Conservation (phyloP, 805 yeast genomes). For the Wickerhamiella dianesei region DNA sequence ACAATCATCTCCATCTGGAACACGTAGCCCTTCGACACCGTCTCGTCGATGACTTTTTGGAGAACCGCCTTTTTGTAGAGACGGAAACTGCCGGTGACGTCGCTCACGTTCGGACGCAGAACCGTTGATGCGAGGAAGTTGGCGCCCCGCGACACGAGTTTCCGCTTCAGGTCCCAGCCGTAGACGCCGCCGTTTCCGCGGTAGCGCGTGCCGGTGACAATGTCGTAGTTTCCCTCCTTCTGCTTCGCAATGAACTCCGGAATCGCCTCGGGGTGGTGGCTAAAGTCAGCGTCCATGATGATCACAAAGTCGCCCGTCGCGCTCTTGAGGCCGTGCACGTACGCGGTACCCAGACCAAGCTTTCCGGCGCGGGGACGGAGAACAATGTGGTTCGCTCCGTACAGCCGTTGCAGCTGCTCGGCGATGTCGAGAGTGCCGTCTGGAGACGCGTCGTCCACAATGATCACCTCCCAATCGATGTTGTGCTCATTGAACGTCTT, state of each 20-base stretch:
- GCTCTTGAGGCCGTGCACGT: conserved; percentile 59
- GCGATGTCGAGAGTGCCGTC: conserved; percentile 60
- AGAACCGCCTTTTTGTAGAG: conserved; percentile 58
- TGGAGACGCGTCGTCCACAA: conserved; percentile 70
- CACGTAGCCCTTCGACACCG: conserved; percentile 66
- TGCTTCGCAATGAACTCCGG: conserved; percentile 62
- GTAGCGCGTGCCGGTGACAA: conserved; percentile 47
- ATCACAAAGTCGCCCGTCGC: conserved; percentile 63
- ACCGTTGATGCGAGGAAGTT: conserved; percentile 61
- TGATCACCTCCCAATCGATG: conserved; percentile 60
- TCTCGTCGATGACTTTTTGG: conserved; percentile 49
- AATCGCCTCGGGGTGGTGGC: conserved; percentile 62
- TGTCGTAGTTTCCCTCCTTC: conserved; percentile 27
- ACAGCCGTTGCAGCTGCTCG: conserved; percentile 27
- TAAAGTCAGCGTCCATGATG: conserved; percentile 76
- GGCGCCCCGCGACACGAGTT: conserved; percentile 66
- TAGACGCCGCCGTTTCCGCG: conserved; percentile 73
- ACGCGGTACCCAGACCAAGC: conserved; percentile 69
- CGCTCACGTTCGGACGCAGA: conserved; percentile 58
- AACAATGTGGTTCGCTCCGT: conserved; percentile 47
- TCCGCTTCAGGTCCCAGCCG: conserved; percentile 75
- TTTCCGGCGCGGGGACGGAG: conserved; percentile 64
- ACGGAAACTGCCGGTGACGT: conserved; percentile 65
- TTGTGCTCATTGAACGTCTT: conserved; percentile 46
- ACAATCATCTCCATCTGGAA: conserved; percentile 87